Evolutionary conservation across 2,329 filamentous ascomycete genomes (phyloP).

Genomic region (Epichloe amarillans): DNA sequence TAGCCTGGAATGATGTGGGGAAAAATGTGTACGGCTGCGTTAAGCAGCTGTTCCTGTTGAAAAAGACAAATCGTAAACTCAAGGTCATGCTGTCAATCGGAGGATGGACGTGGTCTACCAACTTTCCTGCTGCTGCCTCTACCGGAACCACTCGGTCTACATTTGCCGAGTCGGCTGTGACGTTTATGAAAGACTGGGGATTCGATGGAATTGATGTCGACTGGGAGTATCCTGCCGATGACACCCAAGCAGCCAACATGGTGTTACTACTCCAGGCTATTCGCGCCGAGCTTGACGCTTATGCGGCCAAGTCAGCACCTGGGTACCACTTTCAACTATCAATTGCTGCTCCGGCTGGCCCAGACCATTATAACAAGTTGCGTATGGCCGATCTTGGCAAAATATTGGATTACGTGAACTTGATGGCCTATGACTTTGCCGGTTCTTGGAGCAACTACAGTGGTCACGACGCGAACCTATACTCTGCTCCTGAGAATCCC

Average conservation of each 20-base stretch:
- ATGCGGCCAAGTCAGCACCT: constrained; percentile 28
- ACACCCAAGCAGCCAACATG: constrained; percentile 29
- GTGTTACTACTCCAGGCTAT: constrained; percentile 30
- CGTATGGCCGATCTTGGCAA: constrained; percentile 33
- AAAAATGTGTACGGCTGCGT: constrained; percentile 69
- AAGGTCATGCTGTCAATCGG: constrained; percentile 73
- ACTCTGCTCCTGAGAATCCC: constrained; percentile 37
- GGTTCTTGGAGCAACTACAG: constrained; percentile 54
- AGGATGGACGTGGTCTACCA: constrained; percentile 71
- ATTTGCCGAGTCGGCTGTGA: constrained; percentile 59
- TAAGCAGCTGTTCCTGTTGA: constrained; percentile 67
- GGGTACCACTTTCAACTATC: constrained; percentile 41
- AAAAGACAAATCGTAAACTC: constrained; percentile 63
- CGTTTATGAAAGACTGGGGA: constrained; percentile 60
- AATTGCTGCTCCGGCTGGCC: constrained; percentile 37
- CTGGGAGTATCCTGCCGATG: constrained; percentile 26
- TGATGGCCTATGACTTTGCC: constrained; percentile 70
- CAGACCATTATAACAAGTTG: constrained; percentile 33
- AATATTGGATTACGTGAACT: constrained; percentile 42
- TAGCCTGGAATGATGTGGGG: constrained; percentile 46
- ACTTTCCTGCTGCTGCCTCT: constrained; percentile 56
- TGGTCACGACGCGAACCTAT: constrained; percentile 63
- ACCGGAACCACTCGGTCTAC: constrained; percentile 45
- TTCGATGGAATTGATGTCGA: constrained; percentile 36
- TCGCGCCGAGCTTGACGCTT: constrained; percentile 34